phyloP scores from a whole-genome alignment of 495 filamentous ascomycete genomes.

The Xylaria longipes region DNA sequence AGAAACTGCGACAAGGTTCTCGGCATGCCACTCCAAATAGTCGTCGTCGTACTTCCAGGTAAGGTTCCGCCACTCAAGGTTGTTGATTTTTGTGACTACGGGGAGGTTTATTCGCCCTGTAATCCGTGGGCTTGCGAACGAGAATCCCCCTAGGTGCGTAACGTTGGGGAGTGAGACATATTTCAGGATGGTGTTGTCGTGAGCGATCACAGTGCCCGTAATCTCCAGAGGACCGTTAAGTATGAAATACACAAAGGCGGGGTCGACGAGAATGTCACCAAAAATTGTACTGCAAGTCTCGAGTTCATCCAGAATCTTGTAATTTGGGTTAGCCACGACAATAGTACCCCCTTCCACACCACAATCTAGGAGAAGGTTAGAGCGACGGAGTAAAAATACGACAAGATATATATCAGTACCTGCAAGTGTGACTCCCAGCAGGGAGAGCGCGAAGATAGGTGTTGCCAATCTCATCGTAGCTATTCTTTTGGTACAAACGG shows the following conservation, averaged over 20 bases:
- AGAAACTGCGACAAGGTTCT: neutral
- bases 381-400: neutral
- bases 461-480: constrained; percentile 1
- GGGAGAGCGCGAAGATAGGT: neutral
- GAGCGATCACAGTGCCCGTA: constrained; percentile 11
- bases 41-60: neutral
- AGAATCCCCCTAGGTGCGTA: constrained; percentile 10
- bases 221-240: constrained; percentile 13
- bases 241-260: constrained; percentile 11
- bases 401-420: neutral
- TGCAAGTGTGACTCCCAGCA: neutral
- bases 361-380: constrained; percentile 20
- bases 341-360: constrained; percentile 11
- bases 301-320: constrained; percentile 13
- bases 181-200: constrained; percentile 12
- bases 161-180: neutral
- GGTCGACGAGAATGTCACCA: constrained; percentile 20
- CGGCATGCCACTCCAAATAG: constrained; percentile 1
- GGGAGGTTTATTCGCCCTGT: neutral
- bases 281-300: constrained; percentile 9
- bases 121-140: constrained; percentile 9
- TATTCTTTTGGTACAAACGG: neutral
- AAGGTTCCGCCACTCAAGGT: constrained; percentile 9
- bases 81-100: neutral
- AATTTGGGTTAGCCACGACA: constrained; percentile 8